Percentiles rank a stretch among this genome's conserved stretches.
These are phyloP conservation scores for Cyclotella sp. DNA, from an alignment of 108 stramenopile genomes.

Conservation along the genomic window DNA sequence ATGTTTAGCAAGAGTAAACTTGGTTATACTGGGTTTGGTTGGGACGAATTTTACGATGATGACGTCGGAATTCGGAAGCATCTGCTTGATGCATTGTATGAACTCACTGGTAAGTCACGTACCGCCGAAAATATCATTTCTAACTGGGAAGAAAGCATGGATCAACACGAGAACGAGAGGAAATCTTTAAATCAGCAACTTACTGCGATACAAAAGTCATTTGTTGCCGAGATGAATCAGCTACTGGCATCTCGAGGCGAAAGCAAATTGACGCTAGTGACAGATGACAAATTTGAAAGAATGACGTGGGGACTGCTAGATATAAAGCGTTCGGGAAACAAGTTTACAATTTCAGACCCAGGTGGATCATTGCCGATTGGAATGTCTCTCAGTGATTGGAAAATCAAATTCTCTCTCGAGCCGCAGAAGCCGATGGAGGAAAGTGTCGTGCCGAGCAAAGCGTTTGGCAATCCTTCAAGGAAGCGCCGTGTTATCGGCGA, in stretches of 20 bases:
- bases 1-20: slow-evolving; percentile 21
- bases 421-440: neutral
- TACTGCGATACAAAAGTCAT: slow-evolving; percentile 30
- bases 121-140: slow-evolving; percentile 40
- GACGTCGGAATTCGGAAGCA: slow-evolving; percentile 60
- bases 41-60: slow-evolving; percentile 81
- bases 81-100: slow-evolving; percentile 31
- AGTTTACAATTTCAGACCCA: slow-evolving; percentile 56
- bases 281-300: slow-evolving; percentile 73
- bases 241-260: slow-evolving; percentile 25
- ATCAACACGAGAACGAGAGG: slow-evolving; percentile 49
- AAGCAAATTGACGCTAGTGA: slow-evolving; percentile 29
- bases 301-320: slow-evolving; percentile 43
- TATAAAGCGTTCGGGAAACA: slow-evolving; percentile 58
- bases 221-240: slow-evolving; percentile 44
- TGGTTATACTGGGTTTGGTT: slow-evolving; percentile 73
- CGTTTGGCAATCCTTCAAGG: neutral
- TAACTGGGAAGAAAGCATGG: slow-evolving; percentile 55
- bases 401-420: slow-evolving; percentile 29
- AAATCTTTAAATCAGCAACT: slow-evolving; percentile 47
- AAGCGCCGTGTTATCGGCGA: slow-evolving; percentile 29
- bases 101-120: neutral
- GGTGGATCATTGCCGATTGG: slow-evolving; percentile 63
- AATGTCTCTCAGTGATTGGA: slow-evolving; percentile 57
- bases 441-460: neutral